Evolutionary conservation across 257 asterid species (phyloP), one percentile per base, ranked within the genome.

Genomic region (Orobanche coerulescens): DNA sequence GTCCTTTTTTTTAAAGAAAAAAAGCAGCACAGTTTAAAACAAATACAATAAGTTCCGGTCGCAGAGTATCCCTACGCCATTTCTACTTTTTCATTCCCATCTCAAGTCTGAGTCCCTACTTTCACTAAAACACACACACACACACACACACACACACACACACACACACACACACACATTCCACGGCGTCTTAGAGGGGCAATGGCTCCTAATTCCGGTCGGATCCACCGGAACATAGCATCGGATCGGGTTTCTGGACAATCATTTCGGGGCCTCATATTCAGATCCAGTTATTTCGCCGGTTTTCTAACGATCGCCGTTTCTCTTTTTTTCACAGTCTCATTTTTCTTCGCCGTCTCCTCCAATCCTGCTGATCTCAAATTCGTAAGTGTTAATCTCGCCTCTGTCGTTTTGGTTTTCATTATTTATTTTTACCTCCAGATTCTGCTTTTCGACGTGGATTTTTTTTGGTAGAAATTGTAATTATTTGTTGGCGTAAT

Each of bases 341-440:
- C 89, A 9, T 58, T 76, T 47, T 68, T 76, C 66, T 66, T 70
- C 66, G 33, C 81, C 23, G 25, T 67, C 55, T 44, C 81, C 22
- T 73, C 85, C 30, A 44, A 39, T 49, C 73, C 78, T 4, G 68
- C 80, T 65, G 87, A 79, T 76, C 82, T 71, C 63, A 30, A 54
- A 61, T 43, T 42, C 51, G 89, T 84, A 52, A 66, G 83, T 73
- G 43, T 61, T 44, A 0, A 15, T 39, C 15, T 39, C 15, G 5
- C 12, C 15, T 15, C 22, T 5, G 23, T 16, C 50, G 19, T 14
- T 7, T 4, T 13, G 51, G 15, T 53, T 26, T 11, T 13, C 50
- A 58, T 14, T 12, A 1, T 16, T 47, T n/a, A 58, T 8, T 37
- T 8, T 66, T 58, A 37, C 24, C 28, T 16, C 20, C 54, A 0